Base-by-base conservation (phyloP, 106 monocot genomes). In the Allium cepa region DNA sequence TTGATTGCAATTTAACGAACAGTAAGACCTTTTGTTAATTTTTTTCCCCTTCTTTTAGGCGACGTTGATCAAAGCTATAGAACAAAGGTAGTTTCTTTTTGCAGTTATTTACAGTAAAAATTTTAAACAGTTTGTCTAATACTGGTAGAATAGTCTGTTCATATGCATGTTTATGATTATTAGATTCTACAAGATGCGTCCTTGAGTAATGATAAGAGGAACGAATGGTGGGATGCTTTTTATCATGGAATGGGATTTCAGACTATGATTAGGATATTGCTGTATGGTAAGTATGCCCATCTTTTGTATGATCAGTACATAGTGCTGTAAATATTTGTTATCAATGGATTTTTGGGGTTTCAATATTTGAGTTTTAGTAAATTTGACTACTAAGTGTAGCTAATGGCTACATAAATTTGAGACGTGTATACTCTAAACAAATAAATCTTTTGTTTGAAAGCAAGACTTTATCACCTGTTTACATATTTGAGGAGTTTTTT, bases 221-320 rank as follows among this genome's bases (percentile, higher is more conserved):
- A 56, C 8, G 27, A 62, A 17, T 88, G 77, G 78, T 77, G 65
- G 71, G 64, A 71, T 70, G 73, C 18, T 61, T 95, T 95, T 71
- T 95, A 88, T 52, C 69, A 72, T 67, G 91, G 94, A 71, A 66
- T 80, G 47, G 85, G 79, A 51, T 95, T 91, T 79, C 91, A 87
- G 60, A 71, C 79, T 49, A 68, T 91, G 74, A 62, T 81, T 66
- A 95, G 71, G 66, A 73, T 95, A 48, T 77, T 95, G 63, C 57
- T 91, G 47, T 81, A 83, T 61, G 63, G 94, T 95, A 76, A 78
- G 94, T 64, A 8, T 7, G 10, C 62, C 7, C 49, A 11, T 52
- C 57, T 66, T 59, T 50, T 15, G 26, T 36, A 5, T 7, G 9
- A 26, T 46, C 28, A 62, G 28, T 46, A 62, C 45, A 12, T 62